phyloP scores from a whole-genome alignment of 164 flowering plant species.

The Tetrastigma voinierianum region DNA sequence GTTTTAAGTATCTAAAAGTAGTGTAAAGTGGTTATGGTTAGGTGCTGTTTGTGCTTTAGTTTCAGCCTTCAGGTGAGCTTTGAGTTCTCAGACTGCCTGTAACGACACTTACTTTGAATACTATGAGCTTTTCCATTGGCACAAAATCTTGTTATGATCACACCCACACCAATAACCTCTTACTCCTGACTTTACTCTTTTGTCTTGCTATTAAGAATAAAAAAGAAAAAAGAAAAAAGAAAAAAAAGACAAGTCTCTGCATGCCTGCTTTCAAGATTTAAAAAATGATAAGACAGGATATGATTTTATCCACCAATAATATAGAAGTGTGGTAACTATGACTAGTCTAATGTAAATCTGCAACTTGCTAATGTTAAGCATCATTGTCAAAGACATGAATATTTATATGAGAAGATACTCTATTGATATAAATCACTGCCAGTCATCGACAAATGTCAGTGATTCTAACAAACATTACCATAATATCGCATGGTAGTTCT shows the following conservation, averaged over 20 bases:
- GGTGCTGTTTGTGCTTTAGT: background rate
- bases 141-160: background rate
- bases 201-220: background rate
- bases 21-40: slow-evolving; percentile 3
- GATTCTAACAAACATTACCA: background rate
- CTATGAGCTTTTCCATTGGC: background rate
- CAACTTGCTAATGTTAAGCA: background rate
- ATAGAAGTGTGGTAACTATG: background rate
- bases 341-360: background rate
- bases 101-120: background rate
- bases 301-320: background rate
- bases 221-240: too few species aligned
- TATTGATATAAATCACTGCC: background rate
- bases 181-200: background rate
- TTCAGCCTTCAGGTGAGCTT: slow-evolving; percentile 8
- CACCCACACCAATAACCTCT: background rate
- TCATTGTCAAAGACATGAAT: background rate
- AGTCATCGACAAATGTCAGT: background rate
- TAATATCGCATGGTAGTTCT: background rate
- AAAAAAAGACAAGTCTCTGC: background rate
- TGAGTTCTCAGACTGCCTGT: background rate
- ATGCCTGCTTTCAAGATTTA: background rate
- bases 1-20: background rate
- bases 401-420: background rate
- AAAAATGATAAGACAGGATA: background rate